Conservation (phyloP, 306 rosid genomes). For the Citrullus colocynthis region DNA sequence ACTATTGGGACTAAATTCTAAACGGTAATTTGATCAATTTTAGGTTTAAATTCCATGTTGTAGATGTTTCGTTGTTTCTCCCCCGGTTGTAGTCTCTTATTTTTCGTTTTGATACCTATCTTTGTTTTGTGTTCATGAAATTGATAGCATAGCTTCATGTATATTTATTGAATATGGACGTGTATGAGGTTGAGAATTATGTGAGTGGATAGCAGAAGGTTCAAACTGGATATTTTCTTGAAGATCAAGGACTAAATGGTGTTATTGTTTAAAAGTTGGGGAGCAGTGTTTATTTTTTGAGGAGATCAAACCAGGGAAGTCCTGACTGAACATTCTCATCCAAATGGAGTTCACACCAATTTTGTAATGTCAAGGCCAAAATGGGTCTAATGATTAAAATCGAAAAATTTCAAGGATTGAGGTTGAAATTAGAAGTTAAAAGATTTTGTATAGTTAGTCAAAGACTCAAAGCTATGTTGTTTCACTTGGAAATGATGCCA, state of each 20-base stretch:
- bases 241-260: neutral
- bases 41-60: too few relatives aligned
- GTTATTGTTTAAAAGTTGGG: too few relatives aligned
- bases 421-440: neutral
- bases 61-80: too few relatives aligned
- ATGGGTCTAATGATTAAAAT: neutral
- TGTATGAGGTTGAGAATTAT: neutral
- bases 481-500: neutral
- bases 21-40: too few relatives aligned
- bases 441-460: neutral
- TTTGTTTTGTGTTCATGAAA: too few relatives aligned
- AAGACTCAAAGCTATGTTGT: neutral
- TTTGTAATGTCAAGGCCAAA: neutral
- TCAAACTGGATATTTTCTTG: neutral
- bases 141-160: neutral
- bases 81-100: too few relatives aligned
- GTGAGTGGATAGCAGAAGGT: neutral
- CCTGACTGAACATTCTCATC: too few relatives aligned
- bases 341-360: neutral
- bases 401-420: neutral
- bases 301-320: too few relatives aligned
- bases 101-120: too few relatives aligned
- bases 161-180: neutral
- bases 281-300: neutral
- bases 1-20: too few relatives aligned